These are phyloP conservation scores for Pouteria glomerata DNA, from an alignment of 148 eudicot genomes.

Conservation along the genomic window DNA sequence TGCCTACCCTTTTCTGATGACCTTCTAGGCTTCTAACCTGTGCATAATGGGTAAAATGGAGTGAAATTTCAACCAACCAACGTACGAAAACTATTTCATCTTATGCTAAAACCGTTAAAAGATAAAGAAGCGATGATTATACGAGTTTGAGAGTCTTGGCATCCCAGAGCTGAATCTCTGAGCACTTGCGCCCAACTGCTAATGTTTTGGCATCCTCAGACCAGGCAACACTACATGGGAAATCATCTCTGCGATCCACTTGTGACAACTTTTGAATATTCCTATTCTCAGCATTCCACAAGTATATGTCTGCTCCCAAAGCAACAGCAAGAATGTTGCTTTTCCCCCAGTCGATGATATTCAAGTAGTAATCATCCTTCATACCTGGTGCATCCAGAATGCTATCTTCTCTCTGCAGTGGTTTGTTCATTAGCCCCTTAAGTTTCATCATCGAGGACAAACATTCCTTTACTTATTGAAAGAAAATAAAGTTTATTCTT, in stretches of 20 bases:
- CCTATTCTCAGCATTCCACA: conserved; percentile 26
- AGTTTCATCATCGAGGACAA: too few relatives aligned
- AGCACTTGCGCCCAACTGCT: conserved; percentile 26
- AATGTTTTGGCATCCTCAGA: conserved; percentile 25
- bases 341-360: conserved; percentile 42
- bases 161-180: conserved; percentile 30
- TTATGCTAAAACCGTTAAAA: not conserved
- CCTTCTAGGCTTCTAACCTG: conserved; percentile 34
- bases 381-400: conserved; percentile 29
- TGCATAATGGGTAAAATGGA: not conserved
- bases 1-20: conserved; percentile 28
- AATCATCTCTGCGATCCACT: conserved; percentile 6
- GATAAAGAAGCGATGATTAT: not conserved
- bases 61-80: not conserved
- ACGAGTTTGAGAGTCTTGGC: conserved; percentile 28
- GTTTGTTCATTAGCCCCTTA: not conserved
- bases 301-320: conserved; percentile 21
- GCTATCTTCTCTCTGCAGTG: conserved; percentile 15
- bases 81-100: too few relatives aligned
- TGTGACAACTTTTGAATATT: not conserved
- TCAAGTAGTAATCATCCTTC: conserved; percentile 30
- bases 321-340: conserved; percentile 30
- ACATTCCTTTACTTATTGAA: too few relatives aligned
- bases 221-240: conserved; percentile 35
- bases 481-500: too few relatives aligned